Evolutionary conservation across 2,329 filamentous ascomycete species (phyloP), one percentile per base, ranked within the genome.

Genomic region (Macroventuria anomochaeta): DNA sequence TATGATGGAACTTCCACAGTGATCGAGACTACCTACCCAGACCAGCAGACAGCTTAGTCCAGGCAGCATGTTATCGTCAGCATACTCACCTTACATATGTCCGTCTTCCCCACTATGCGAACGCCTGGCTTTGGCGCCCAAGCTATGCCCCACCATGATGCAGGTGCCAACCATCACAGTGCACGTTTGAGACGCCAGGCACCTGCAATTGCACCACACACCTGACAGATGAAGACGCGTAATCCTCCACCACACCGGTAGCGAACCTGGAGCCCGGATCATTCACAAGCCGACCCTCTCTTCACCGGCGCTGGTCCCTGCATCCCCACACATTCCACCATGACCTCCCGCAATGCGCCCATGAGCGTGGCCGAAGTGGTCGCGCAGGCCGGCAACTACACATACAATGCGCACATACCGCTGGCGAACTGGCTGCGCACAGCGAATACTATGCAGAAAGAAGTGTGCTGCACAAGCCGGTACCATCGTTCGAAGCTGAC

Each of bases 351-450:
- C 39, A 65, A 62, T 50, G 66, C 64, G 31, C 92, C 92, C 33
- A 77, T 88, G 75, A 92, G 82, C 61, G 83, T 95, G 52, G 87
- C 88, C 67, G 89, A 96, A 69, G 88, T 97, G 55, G 85, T 88
- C 10, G 80, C 83, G 25, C 86, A 88, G 63, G 95, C 93, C 2
- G 82, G 87, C 59, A 85, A 88, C 60, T 97, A 95, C 72, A 85
- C 89, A 52, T 97, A 93, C 78, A 90, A 92, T 71, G 82, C 83
- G 1, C 82, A 83, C 26, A 88, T 96, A 46, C 84, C 88, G 2
- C 81, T 97, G 51, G 88, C 88, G 61, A 87, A 89, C 72, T 96
- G 92, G 90, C 79, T 92, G 23, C 85, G 91, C 29, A 90, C 92
- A 2, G 90, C 91, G 5, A 86, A 89, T 55, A 90, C 88, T 5